Percentiles rank a stretch among this genome's conserved stretches.
phyloP scores from a whole-genome alignment of 129 eudicot species.

The Saussurea involucrata region DNA sequence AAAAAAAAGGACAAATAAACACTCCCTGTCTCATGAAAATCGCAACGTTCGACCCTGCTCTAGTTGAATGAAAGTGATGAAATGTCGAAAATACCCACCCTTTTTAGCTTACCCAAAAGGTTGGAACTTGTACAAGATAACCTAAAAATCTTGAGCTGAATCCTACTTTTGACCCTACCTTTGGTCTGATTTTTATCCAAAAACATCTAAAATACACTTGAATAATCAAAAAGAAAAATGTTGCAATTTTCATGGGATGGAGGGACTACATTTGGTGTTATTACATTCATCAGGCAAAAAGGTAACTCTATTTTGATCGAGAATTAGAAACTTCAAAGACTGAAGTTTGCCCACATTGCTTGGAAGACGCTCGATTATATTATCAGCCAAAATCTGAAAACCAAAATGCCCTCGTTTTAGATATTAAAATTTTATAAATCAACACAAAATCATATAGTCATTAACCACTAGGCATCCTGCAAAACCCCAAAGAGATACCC shows the following conservation, averaged over 20 bases:
- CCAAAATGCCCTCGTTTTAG: background rate
- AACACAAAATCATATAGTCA: background rate
- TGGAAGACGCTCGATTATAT: constrained; percentile 77
- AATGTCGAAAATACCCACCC: background rate
- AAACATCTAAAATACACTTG: background rate
- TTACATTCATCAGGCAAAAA: constrained; percentile 94
- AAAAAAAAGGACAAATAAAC: background rate
- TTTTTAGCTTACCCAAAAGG: background rate
- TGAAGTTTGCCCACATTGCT: constrained; percentile 79
- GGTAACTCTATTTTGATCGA: constrained; percentile 72
- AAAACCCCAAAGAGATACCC: background rate
- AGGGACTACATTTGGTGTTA: constrained; percentile 2
- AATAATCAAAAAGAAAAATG: background rate
- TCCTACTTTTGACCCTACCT: background rate
- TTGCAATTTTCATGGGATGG: constrained; percentile 21
- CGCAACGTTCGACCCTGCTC: constrained; percentile 8
- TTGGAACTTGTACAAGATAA: background rate
- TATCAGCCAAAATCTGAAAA: constrained; percentile 79
- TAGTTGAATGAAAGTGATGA: background rate
- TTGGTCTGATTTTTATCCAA: background rate
- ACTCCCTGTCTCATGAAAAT: constrained; percentile 7
- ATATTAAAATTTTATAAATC: background rate
- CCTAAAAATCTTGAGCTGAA: background rate
- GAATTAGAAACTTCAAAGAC: constrained; percentile 65
- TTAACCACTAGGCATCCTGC: background rate